Evolutionary conservation across 257 asterid species (phyloP).

Genomic region (Petrea volubilis): DNA sequence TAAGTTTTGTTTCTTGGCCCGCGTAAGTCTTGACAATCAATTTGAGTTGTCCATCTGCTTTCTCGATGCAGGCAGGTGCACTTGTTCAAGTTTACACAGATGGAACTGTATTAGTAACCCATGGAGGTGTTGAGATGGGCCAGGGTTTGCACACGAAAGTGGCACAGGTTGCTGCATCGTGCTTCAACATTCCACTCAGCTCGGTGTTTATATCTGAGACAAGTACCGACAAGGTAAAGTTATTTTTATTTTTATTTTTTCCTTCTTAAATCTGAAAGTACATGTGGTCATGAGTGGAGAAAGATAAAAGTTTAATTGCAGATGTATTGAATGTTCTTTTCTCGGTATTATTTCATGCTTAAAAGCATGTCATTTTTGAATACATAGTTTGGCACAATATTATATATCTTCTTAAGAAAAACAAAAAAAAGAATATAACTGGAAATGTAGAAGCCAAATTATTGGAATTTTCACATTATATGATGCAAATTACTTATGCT

Average conservation of each 20-base stretch:
- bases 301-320: background rate
- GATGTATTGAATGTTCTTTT: no score
- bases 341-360: no score
- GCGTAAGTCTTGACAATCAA: background rate
- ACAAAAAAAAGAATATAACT: no score
- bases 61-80: slow-evolving; percentile 83
- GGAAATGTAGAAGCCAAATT: no score
- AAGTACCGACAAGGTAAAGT: slow-evolving; percentile 87
- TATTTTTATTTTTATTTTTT: background rate
- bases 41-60: slow-evolving; percentile 16
- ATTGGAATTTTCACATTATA: no score
- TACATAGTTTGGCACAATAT: no score
- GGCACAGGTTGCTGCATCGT: slow-evolving; percentile 95
- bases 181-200: slow-evolving; percentile 80
- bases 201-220: slow-evolving; percentile 95
- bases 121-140: slow-evolving; percentile 99
- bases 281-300: background rate
- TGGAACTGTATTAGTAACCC: slow-evolving; percentile 96
- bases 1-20: background rate
- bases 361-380: no score
- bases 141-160: slow-evolving; percentile 98
- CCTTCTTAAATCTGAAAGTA: background rate
- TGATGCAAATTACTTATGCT: no score
- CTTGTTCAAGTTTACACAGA: slow-evolving; percentile 97
- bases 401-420: no score